Evolutionary conservation across 1,284 basidiomycete genomes (phyloP).

Genomic region (Ustilago esculenta): DNA sequence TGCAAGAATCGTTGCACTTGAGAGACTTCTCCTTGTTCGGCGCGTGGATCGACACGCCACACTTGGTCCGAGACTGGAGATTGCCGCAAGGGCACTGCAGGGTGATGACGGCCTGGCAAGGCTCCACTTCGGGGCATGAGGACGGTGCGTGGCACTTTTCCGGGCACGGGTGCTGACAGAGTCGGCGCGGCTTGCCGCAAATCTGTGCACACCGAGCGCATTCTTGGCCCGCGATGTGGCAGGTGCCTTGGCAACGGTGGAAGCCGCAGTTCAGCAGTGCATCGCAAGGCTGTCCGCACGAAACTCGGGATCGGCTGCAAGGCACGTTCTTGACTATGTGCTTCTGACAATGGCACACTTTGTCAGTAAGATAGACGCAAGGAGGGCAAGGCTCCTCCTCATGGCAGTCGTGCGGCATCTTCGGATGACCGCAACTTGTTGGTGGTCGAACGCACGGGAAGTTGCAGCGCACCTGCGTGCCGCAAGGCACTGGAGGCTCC

Average conservation of each 20-base stretch:
- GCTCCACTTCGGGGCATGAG: conserved; percentile 56
- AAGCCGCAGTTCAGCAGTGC: conserved; percentile 59
- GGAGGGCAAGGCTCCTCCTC: conserved; percentile 62
- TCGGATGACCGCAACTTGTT: conserved; percentile 64
- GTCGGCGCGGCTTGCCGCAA: conserved; percentile 58
- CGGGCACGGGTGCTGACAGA: conserved; percentile 61
- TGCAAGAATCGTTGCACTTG: conserved; percentile 63
- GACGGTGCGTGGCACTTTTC: conserved; percentile 62
- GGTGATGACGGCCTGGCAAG: conserved; percentile 60
- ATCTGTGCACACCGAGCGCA: conserved; percentile 59
- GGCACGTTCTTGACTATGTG: conserved; percentile 60
- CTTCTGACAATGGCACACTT: conserved; percentile 62
- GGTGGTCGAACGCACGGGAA: conserved; percentile 61
- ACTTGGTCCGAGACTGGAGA: conserved; percentile 52
- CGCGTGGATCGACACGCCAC: conserved; percentile 48
- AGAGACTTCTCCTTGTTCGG: conserved; percentile 52
- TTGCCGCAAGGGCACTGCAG: conserved; percentile 63
- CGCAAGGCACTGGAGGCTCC: conserved; percentile 65
- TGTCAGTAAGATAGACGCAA: conserved; percentile 63
- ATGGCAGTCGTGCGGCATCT: conserved; percentile 64
- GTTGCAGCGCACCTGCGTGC: conserved; percentile 58
- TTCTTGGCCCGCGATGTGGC: conserved; percentile 54
- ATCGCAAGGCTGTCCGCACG: conserved; percentile 60
- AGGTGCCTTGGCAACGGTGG: conserved; percentile 59
- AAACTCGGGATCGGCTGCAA: conserved; percentile 57